Evolutionary conservation across 2,329 filamentous ascomycete species (phyloP).

Genomic region (Botrytis medusae): DNA sequence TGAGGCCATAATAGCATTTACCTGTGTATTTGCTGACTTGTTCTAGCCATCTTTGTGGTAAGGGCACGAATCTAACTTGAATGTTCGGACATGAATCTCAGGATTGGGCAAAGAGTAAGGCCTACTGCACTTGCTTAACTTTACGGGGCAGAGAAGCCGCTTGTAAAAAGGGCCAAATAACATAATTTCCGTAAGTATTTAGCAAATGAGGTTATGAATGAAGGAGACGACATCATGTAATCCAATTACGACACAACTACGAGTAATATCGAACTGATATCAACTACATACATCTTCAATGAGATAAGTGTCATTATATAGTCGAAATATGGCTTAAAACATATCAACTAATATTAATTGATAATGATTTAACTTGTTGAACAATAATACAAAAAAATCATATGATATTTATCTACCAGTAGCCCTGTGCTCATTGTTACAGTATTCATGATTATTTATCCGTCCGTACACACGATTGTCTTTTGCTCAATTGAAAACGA

Average conservation of each 20-base stretch:
- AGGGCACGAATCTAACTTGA: background rate
- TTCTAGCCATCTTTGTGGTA: background rate
- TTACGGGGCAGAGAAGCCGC: too few species aligned
- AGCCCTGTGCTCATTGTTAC: background rate
- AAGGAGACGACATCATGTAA: background rate
- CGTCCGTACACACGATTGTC: background rate
- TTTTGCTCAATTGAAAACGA: background rate
- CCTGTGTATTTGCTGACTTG: background rate
- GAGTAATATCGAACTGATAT: background rate
- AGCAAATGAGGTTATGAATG: background rate
- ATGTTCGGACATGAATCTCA: background rate
- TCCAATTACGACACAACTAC: background rate
- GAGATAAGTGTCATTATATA: too few species aligned
- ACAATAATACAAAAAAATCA: background rate
- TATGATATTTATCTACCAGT: background rate
- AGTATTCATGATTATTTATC: background rate
- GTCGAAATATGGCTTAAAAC: too few species aligned
- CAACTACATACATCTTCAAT: background rate
- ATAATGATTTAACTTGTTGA: background rate
- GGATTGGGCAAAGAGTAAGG: background rate
- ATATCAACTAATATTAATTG: background rate
- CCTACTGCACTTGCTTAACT: background rate
- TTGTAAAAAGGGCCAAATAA: background rate
- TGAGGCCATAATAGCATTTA: background rate
- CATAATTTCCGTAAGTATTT: background rate